Evolutionary conservation across 2,329 filamentous ascomycete genomes (phyloP), one percentile per base, ranked within the genome.

Genomic region (Cyclaneusma minus): DNA sequence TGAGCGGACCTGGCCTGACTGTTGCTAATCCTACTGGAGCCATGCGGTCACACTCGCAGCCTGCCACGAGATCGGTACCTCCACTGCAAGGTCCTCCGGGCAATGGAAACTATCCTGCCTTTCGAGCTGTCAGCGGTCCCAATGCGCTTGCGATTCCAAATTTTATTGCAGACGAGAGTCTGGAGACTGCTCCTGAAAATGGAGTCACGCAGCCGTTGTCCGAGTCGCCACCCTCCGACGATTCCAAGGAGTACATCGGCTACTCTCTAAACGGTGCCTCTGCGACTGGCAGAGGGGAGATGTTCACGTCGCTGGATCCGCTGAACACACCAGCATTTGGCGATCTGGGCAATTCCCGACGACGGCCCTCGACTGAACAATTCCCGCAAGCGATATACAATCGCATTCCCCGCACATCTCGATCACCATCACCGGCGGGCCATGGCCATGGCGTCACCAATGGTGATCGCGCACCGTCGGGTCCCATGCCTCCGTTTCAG

Each of bases 21-120:
- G 29, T 25, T 11, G 48, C 55, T 19, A 49, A 58, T 27, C 56
- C 65, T 14, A 64, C 55, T 29, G 65, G 68, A 37, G 55, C 66
- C n/a, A 45, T 71, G 33, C 60, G 70, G 35, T 76, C 70, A 14
- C 70, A 76, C 42, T 75, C 70, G n/a, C 70, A 75, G 42, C 70
- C 70, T 13, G 68, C 69, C 3, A 62, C 65, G 13, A 37, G 46
- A 11, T 18, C 26, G 16, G 14, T 15, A 15, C 13, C 20, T 16
- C 16, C 22, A 8, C 5, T 16, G 7, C 22, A 16, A 17, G 15
- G 26, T 13, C 15, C 16, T 10, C 3, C 41, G 12, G 22, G 7
- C 21, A 28, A 8, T 20, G 18, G 39, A 15, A 35, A 40, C 8
- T 43, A 46, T 28, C 41, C 44, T 22, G 14, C 34, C 5, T 17